These are phyloP conservation scores for Orbilia ellipsospora DNA, from an alignment of 2,329 filamentous ascomycete genomes.

Conservation along the genomic window DNA sequence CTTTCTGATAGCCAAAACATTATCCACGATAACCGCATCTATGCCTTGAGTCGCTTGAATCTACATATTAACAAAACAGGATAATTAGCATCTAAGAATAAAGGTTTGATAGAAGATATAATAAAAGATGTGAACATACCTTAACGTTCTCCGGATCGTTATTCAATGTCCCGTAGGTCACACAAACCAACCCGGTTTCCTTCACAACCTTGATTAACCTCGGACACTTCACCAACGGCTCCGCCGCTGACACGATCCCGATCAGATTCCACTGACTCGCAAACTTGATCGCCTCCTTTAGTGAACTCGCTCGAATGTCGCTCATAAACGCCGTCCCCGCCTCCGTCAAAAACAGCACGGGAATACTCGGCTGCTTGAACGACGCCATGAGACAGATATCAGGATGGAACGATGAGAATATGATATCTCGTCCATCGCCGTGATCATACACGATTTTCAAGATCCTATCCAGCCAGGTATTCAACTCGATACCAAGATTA, in stretches of 20 bases:
- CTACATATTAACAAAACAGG: slow-evolving; percentile 64
- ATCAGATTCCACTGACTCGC: slow-evolving; percentile 94
- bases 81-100: slow-evolving; percentile 7
- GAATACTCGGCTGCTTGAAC: slow-evolving; percentile 89
- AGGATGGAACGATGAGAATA: slow-evolving; percentile 97
- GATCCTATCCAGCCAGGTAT: slow-evolving; percentile 95
- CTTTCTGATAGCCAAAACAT: slow-evolving; percentile 89
- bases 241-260: slow-evolving; percentile 88
- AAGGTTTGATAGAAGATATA: no score
- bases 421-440: slow-evolving; percentile 83
- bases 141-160: slow-evolving; percentile 88
- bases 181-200: slow-evolving; percentile 90
- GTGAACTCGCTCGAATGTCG: slow-evolving; percentile 86
- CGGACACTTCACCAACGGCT: slow-evolving; percentile 88
- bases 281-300: slow-evolving; percentile 96
- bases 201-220: slow-evolving; percentile 85
- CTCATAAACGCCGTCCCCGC: slow-evolving; percentile 83
- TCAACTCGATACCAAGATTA: slow-evolving; percentile 92
- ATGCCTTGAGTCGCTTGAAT: slow-evolving; percentile 94
- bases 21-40: slow-evolving; percentile 97
- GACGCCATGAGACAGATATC: slow-evolving; percentile 93
- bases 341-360: slow-evolving; percentile 92
- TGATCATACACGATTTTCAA: slow-evolving; percentile 89
- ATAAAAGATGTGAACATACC: no score
- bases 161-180: slow-evolving; percentile 91